These are phyloP conservation scores for Ustilago cynodontis DNA, from an alignment of 1,284 basidiomycete species.

Conservation along the genomic window DNA sequence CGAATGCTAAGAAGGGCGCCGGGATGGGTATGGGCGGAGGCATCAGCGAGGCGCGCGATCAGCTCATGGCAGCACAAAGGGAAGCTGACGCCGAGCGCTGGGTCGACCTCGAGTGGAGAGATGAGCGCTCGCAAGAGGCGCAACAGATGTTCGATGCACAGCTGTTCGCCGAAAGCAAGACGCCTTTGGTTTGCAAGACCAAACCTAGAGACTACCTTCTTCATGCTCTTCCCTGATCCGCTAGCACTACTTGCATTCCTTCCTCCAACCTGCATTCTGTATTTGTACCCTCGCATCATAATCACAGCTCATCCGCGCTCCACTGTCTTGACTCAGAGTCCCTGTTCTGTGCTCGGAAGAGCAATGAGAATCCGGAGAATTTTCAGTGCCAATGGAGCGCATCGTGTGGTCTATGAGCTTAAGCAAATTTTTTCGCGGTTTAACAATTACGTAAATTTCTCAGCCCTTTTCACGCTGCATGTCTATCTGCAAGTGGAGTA, in stretches of 20 bases:
- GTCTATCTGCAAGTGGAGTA: conserved; percentile 2
- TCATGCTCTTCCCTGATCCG: conserved; percentile 30
- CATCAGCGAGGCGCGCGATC: conserved; percentile 47
- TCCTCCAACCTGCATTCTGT: conserved; percentile 14
- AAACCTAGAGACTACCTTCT: conserved; percentile 59
- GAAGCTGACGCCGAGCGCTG: conserved; percentile 68
- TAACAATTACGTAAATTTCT: too few species aligned
- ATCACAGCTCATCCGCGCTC: neutral
- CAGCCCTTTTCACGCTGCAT: conserved; percentile 30
- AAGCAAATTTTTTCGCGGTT: neutral
- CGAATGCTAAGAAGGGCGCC: conserved; percentile 30
- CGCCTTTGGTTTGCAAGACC: conserved; percentile 47
- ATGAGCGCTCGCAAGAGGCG: conserved; percentile 42
- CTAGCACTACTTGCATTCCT: neutral
- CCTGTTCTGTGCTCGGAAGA: neutral
- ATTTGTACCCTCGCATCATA: conserved; percentile 27
- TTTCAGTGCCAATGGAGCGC: too few species aligned
- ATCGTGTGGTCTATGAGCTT: neutral
- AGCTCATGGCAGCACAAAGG: conserved; percentile 59
- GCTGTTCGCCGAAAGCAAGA: conserved; percentile 56
- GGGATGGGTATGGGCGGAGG: conserved; percentile 38
- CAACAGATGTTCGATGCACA: conserved; percentile 52
- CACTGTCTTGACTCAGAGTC: neutral
- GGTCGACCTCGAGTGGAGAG: conserved; percentile 66
- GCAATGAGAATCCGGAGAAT: too few species aligned